These are phyloP conservation scores for Penicillium soppii DNA, from an alignment of 495 filamentous ascomycete species.

Conservation along the genomic window DNA sequence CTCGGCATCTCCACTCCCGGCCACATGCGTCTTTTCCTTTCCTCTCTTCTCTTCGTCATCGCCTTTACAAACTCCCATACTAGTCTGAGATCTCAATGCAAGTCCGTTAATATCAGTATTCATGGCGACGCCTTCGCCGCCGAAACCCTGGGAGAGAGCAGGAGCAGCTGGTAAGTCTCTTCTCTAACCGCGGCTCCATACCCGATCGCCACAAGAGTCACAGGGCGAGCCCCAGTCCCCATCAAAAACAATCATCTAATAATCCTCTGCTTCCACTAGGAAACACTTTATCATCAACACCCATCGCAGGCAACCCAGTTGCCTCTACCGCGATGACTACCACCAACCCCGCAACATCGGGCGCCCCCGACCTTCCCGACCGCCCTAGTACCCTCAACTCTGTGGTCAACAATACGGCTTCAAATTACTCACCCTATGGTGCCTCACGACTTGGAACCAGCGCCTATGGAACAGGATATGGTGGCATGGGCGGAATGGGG, in stretches of 20 bases:
- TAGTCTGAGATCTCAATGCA: slow-evolving; percentile 29
- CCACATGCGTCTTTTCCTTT: slow-evolving; percentile 28
- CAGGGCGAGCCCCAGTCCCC: slow-evolving; percentile 7
- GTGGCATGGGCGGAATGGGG: slow-evolving; percentile 31
- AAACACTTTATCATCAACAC: slow-evolving; percentile 34
- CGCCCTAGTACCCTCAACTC: slow-evolving; percentile 74
- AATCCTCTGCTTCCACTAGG: slow-evolving; percentile 26
- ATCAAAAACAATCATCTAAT: slow-evolving; percentile 2
- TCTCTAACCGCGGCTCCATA: slow-evolving; percentile 4
- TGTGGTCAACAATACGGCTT: slow-evolving; percentile 78
- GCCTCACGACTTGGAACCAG: slow-evolving; percentile 57
- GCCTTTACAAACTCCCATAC: slow-evolving; percentile 10
- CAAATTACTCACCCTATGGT: slow-evolving; percentile 77
- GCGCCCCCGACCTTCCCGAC: slow-evolving; percentile 73
- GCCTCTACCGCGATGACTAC: slow-evolving; percentile 26
- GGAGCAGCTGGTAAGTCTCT: slow-evolving; percentile 59
- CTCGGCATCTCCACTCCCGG: slow-evolving; percentile 32
- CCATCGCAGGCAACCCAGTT: slow-evolving; percentile 38
- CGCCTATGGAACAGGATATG: slow-evolving; percentile 45
- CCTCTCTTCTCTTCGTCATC: slow-evolving; percentile 18
- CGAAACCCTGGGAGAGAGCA: slow-evolving; percentile 92
- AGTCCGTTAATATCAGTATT: slow-evolving; percentile 27
- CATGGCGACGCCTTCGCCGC: slow-evolving; percentile 72
- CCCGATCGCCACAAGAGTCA: slow-evolving; percentile 7
- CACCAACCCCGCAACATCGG: slow-evolving; percentile 27